Percentiles rank a stretch among this genome's conserved stretches.
Evolutionary conservation across 371 early-diverging fungal genomes (phyloP).

Genomic region (Mortierella sp.): DNA sequence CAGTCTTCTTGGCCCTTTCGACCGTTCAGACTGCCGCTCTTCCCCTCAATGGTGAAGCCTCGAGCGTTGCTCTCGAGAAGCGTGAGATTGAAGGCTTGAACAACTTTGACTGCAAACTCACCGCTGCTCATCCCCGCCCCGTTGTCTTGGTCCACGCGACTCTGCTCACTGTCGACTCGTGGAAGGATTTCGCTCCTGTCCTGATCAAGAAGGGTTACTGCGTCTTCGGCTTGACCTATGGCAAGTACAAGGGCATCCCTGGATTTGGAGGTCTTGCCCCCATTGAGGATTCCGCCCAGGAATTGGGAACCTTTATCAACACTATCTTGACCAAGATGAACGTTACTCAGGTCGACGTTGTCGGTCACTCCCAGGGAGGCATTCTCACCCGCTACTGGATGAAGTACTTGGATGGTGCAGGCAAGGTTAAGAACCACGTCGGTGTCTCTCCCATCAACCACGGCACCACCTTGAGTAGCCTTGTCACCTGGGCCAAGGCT

Average conservation of each 20-base stretch:
- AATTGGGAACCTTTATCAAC: conserved; percentile 27
- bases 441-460: conserved; percentile 43
- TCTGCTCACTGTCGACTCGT: conserved; percentile 37
- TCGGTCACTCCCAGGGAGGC: conserved; percentile 51
- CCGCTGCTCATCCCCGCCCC: conserved; percentile 27
- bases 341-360: conserved; percentile 33
- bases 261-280: conserved; percentile 32
- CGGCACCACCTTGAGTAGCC: conserved; percentile 25
- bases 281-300: conserved; percentile 36
- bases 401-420: conserved; percentile 39
- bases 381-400: conserved; percentile 48
- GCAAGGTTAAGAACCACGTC: conserved; percentile 35
- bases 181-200: conserved; percentile 24
- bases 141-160: conserved; percentile 41
- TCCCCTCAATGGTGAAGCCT: not conserved
- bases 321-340: conserved; percentile 21
- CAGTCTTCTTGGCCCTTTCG: conserved; percentile 22
- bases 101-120: conserved; percentile 37
- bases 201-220: conserved; percentile 39
- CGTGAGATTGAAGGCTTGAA: conserved; percentile 27
- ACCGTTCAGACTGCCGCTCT: conserved; percentile 18
- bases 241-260: conserved; percentile 10
- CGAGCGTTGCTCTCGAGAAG: conserved; percentile 10
- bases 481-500: conserved; percentile 22
- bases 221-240: conserved; percentile 47